Base-by-base conservation (phyloP, 2,329 filamentous ascomycete species). In the Cytospora mali region DNA sequence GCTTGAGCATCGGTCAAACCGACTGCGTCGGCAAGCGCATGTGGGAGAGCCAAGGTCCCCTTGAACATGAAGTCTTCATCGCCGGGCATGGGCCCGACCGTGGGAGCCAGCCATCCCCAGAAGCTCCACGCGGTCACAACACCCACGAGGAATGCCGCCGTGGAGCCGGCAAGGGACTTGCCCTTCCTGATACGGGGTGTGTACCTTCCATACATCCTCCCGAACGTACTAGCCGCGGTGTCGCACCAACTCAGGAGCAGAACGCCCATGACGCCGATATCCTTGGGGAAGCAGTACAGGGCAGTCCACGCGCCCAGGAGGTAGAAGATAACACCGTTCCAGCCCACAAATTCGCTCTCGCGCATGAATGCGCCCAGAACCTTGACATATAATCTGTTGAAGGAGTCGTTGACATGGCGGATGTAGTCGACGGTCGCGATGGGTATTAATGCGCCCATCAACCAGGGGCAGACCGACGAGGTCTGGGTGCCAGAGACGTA, bases 251-350 rank as follows among this genome's bases (percentile, higher is more conserved):
- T 96, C 27, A 99, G 85, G 48, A 99, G 84, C 70, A 99, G 81
- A 50, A 98, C 90, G 65, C 90, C 88, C 81, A 98, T 89, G 55
- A 96, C 89, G 9, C 89, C 93, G 27, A 99, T 85, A 71, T 99
- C 95, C 78, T 98, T 99, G 67, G 93, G 92, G 75, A 96, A 92
- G 74, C 92, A 92, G 33, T 86, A 86, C 68, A 98, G 85, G 18
- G 94, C 92, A 33, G 88, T 83, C 87, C 93, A 97, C 29, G 93
- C 89, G 62, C 95, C 95, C 9, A 97, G 84, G 11, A 99, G 86
- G 76, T 98, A 99, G 81, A 91, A 97, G 68, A 99, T 96, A 69
- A 98, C 94, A 58, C 95, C 95, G 74, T 99, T 99, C 83, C 92
- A 99, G 57, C 93, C 92, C 54, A 88, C 84, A 69, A 94, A 96